phyloP scores from a whole-genome alignment of 2,329 filamentous ascomycete species.

The Colletotrichum chrysophilum region DNA sequence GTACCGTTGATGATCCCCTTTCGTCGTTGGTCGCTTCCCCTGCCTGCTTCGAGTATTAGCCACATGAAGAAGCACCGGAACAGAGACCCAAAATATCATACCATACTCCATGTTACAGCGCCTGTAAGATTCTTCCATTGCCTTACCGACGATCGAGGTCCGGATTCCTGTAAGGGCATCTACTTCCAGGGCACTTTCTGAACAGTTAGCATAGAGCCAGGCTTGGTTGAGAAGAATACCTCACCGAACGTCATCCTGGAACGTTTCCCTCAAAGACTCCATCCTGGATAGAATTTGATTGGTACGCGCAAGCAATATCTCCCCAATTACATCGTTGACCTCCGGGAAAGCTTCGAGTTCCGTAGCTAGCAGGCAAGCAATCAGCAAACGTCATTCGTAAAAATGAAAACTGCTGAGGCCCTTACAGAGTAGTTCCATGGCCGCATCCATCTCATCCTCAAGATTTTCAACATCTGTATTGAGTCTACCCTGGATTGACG shows the following conservation, averaged over 20 bases:
- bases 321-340: background rate
- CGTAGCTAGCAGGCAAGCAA: background rate
- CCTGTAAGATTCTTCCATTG: slow-evolving; percentile 40
- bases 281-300: background rate
- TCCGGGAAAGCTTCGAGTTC: background rate
- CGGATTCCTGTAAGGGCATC: slow-evolving; percentile 38
- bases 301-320: background rate
- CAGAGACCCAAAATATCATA: slow-evolving; percentile 22
- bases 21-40: slow-evolving; percentile 35
- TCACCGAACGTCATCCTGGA: slow-evolving; percentile 19
- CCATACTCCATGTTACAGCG: slow-evolving; percentile 35
- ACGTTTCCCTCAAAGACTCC: slow-evolving; percentile 28
- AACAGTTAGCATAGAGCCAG: background rate
- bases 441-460: background rate
- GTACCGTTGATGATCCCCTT: slow-evolving; percentile 36
- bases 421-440: background rate
- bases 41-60: background rate
- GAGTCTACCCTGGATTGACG: background rate
- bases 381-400: background rate
- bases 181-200: slow-evolving; percentile 34
- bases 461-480: background rate
- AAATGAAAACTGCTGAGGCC: background rate
- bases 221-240: background rate
- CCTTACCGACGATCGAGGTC: slow-evolving; percentile 40
- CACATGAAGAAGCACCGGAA: fast-evolving